phyloP scores from a whole-genome alignment of 192 early-diverging fungal genomes.

The Rhizophagus sp. region DNA sequence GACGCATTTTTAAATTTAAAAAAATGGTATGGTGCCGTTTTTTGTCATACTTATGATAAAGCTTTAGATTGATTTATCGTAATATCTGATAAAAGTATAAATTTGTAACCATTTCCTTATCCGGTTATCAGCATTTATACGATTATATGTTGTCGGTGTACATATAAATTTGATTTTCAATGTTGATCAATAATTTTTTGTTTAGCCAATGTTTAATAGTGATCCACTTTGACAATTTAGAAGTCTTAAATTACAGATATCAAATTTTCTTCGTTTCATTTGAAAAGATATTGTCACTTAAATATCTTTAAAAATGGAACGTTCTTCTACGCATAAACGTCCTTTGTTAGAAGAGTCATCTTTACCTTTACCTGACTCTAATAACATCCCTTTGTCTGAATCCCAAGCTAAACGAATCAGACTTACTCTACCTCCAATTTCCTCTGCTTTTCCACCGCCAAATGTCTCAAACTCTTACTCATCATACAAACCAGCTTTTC shows the following conservation, averaged over 20 bases:
- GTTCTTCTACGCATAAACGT: slow-evolving; percentile 21
- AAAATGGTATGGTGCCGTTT: too few relatives aligned
- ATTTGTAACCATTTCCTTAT: not conserved
- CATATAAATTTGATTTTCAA: too few relatives aligned
- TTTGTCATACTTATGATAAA: too few relatives aligned
- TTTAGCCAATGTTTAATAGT: not conserved
- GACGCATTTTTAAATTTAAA: too few relatives aligned
- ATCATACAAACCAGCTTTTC: slow-evolving; percentile 6
- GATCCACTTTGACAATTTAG: too few relatives aligned
- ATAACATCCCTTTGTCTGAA: not conserved
- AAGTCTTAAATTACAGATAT: not conserved
- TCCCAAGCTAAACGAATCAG: slow-evolving; percentile 27
- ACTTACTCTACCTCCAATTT: slow-evolving; percentile 26
- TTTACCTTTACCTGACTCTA: not conserved
- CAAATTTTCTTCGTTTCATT: not conserved
- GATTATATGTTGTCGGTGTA: too few relatives aligned
- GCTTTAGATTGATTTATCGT: too few relatives aligned
- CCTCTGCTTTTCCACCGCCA: not conserved
- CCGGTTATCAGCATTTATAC: not conserved
- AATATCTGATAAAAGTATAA: not conserved
- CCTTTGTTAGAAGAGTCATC: slow-evolving; percentile 9
- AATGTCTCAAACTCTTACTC: not conserved
- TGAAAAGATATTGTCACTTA: not conserved
- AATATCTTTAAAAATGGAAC: slow-evolving; percentile 10
- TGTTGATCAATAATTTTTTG: too few relatives aligned